Percentiles rank a stretch among this genome's conserved stretches.
phyloP scores from a whole-genome alignment of 805 yeast species.

The Barnettozyma californica region DNA sequence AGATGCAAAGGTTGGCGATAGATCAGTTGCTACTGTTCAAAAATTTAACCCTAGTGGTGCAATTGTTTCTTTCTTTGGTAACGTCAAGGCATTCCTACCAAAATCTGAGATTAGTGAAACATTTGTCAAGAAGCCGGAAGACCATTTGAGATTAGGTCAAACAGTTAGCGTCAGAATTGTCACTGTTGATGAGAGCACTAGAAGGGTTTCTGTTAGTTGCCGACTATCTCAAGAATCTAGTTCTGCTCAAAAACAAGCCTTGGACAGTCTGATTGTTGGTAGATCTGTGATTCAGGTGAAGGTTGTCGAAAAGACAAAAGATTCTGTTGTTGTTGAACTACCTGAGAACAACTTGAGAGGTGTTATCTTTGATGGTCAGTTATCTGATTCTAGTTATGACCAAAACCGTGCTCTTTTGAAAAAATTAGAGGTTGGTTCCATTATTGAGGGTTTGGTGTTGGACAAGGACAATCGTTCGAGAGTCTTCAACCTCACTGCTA shows the following conservation, averaged over 20 bases:
- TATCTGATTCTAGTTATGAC: slow-evolving; percentile 71
- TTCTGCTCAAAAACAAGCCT: slow-evolving; percentile 39
- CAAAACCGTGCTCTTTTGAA: slow-evolving; percentile 65
- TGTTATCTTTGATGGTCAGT: slow-evolving; percentile 66
- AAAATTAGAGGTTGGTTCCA: slow-evolving; percentile 55
- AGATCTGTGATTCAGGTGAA: slow-evolving; percentile 52
- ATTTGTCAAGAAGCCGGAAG: slow-evolving; percentile 69
- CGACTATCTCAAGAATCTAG: slow-evolving; percentile 53
- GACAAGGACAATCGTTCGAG: slow-evolving; percentile 60
- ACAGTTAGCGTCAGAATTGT: slow-evolving; percentile 68
- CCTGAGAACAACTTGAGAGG: slow-evolving; percentile 49
- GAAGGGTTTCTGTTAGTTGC: slow-evolving; percentile 67
- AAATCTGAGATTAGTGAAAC: slow-evolving; percentile 87
- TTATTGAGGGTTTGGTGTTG: slow-evolving; percentile 54
- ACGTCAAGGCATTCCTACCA: slow-evolving; percentile 75
- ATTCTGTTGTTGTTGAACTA: slow-evolving; percentile 62
- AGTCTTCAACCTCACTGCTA: slow-evolving; percentile 57
- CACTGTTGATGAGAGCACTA: slow-evolving; percentile 45
- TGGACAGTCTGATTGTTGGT: slow-evolving; percentile 52
- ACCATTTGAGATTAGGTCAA: slow-evolving; percentile 78
- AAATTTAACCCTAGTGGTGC: slow-evolving; percentile 73
- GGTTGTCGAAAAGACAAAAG: slow-evolving; percentile 72
- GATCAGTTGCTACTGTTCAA: slow-evolving; percentile 70
- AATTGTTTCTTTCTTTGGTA: slow-evolving; percentile 77
- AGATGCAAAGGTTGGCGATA: slow-evolving; percentile 47